phyloP scores from a whole-genome alignment of 495 filamentous ascomycete species.

The Glutinoglossum americanum region DNA sequence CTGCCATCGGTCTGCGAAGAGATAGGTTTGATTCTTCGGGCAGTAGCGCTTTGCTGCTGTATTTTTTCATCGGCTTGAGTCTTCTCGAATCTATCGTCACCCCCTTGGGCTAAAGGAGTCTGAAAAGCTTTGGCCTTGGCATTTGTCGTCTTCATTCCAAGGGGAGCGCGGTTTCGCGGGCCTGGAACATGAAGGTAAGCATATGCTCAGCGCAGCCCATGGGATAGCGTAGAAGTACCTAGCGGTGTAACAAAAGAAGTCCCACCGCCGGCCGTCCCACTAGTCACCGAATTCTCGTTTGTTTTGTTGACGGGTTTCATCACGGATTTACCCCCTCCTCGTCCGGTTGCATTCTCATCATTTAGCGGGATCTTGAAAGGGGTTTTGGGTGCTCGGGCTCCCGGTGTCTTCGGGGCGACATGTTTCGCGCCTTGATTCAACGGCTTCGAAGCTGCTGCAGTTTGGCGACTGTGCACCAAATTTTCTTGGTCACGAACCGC shows the following conservation, averaged over 20 bases:
- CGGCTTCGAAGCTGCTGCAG: conserved; percentile 55
- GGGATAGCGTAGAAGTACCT: conserved; percentile 27
- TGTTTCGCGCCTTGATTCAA: conserved; percentile 43
- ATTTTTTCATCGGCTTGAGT: conserved; percentile 19
- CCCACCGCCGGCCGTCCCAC: conserved; percentile 35
- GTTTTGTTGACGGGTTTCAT: conserved; percentile 38
- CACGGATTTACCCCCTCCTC: conserved; percentile 35
- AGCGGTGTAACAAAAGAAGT: conserved; percentile 64
- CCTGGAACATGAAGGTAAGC: conserved; percentile 19
- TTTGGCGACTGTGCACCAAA: conserved; percentile 51
- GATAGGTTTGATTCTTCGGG: neutral
- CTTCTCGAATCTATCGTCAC: conserved; percentile 14
- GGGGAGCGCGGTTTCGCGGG: conserved; percentile 50
- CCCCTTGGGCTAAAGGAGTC: conserved; percentile 30
- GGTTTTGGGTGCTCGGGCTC: conserved; percentile 55
- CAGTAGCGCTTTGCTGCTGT: conserved; percentile 2
- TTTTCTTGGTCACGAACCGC: conserved; percentile 84
- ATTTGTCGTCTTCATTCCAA: conserved; percentile 93
- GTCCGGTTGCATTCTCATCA: conserved; percentile 48
- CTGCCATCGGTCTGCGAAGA: conserved; percentile 6
- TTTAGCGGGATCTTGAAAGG: conserved; percentile 66
- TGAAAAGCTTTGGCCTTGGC: conserved; percentile 55
- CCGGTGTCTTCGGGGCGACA: conserved; percentile 57
- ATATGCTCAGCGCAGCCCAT: neutral
- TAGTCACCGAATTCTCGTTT: conserved; percentile 39